phyloP scores from a whole-genome alignment of 805 yeast genomes.

The Lachancea dasiensis region DNA sequence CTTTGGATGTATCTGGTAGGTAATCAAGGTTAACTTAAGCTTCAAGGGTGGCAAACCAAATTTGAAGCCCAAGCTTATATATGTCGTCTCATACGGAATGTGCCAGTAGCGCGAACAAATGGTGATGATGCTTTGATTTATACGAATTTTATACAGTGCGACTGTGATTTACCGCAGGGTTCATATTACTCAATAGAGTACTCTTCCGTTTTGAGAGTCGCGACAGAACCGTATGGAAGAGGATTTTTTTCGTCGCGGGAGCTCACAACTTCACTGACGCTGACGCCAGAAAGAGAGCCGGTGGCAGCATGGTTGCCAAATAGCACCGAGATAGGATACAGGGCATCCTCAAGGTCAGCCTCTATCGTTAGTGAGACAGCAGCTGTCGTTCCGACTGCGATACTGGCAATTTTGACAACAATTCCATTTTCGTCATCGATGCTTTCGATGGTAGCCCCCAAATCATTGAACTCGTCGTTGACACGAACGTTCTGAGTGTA shows the following conservation, averaged over 20 bases:
- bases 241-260: constrained; percentile 46
- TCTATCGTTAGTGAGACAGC: constrained; percentile 75
- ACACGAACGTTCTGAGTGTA: constrained; percentile 49
- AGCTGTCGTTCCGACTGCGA: constrained; percentile 53
- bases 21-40: background rate
- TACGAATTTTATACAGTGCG: constrained; percentile 1
- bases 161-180: background rate
- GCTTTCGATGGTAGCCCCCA: constrained; percentile 49
- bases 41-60: constrained; percentile 8
- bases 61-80: no score
- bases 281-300: constrained; percentile 59
- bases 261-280: constrained; percentile 51
- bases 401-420: constrained; percentile 50
- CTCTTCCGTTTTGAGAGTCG: constrained; percentile 51
- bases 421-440: constrained; percentile 61
- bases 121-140: no score
- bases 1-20: no score
- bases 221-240: constrained; percentile 64
- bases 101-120: background rate
- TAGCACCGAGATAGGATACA: constrained; percentile 80
- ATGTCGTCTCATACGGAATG: background rate
- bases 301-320: constrained; percentile 47
- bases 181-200: constrained; percentile 40
- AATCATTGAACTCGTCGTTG: constrained; percentile 43
- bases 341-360: constrained; percentile 68